These are phyloP conservation scores for Hondaea fermentalgiana DNA, from an alignment of 108 stramenopile genomes.

Conservation along the genomic window DNA sequence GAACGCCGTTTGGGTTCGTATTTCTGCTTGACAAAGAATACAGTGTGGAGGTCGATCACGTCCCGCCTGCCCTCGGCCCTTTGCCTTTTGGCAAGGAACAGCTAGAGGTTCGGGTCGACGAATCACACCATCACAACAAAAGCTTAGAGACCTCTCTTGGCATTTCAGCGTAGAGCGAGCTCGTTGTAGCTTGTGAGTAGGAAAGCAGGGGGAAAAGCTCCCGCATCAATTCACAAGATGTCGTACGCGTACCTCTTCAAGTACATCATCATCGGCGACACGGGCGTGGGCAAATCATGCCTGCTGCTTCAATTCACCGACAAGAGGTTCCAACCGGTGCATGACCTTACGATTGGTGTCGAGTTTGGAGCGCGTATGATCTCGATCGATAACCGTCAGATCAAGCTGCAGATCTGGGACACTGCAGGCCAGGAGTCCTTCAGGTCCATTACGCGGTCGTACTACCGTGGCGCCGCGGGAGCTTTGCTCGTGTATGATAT, in stretches of 20 bases:
- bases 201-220: too few species aligned
- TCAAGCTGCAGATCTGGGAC: slow-evolving; percentile 76
- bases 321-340: slow-evolving; percentile 97
- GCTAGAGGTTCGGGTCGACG: too few species aligned
- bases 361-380: slow-evolving; percentile 98
- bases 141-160: too few species aligned
- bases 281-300: slow-evolving; percentile 98
- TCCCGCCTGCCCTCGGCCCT: too few species aligned
- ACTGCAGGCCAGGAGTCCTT: slow-evolving; percentile 78
- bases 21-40: too few species aligned
- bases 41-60: too few species aligned
- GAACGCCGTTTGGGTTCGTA: too few species aligned
- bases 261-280: slow-evolving; percentile 98
- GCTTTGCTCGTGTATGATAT: slow-evolving; percentile 98
- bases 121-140: too few species aligned
- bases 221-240: background rate
- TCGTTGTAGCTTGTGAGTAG: too few species aligned
- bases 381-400: slow-evolving; percentile 66
- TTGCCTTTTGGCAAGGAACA: too few species aligned
- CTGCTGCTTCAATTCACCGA: slow-evolving; percentile 99
- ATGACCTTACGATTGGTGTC: slow-evolving; percentile 98
- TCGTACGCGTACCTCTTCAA: slow-evolving; percentile 36
- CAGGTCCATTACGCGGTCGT: slow-evolving; percentile 95
- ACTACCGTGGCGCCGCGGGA: slow-evolving; percentile 97
- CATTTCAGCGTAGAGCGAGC: too few species aligned